Percentiles rank a stretch among this genome's conserved stretches.
phyloP scores from a whole-genome alignment of 2,329 filamentous ascomycete genomes.

The Pseudogymnoascus sp. region DNA sequence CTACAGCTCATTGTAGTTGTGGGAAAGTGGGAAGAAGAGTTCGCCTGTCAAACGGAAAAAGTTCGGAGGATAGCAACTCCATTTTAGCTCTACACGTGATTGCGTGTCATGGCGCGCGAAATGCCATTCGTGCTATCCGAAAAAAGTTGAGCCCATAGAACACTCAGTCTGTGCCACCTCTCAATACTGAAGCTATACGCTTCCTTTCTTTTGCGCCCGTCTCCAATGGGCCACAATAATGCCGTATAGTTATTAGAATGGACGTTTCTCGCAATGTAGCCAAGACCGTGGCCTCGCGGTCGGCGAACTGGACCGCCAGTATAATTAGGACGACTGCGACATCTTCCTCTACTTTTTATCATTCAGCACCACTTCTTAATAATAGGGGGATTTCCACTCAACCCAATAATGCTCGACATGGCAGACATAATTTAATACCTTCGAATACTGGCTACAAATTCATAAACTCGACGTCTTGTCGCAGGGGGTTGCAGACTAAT shows the following conservation, averaged over 20 bases:
- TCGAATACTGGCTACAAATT: background rate
- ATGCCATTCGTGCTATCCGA: background rate
- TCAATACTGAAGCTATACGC: background rate
- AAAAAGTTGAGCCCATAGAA: background rate
- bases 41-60: background rate
- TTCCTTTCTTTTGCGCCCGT: background rate
- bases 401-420: background rate
- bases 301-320: slow-evolving; percentile 3
- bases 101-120: slow-evolving; percentile 1
- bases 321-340: background rate
- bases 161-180: background rate
- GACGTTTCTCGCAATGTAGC: slow-evolving; percentile 8
- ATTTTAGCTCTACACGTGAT: slow-evolving; percentile 4
- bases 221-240: slow-evolving; percentile 3
- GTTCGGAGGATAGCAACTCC: background rate
- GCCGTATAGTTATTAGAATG: slow-evolving; percentile 6
- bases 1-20: slow-evolving; percentile 4
- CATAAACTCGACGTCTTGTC: background rate
- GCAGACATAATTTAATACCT: background rate
- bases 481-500: background rate
- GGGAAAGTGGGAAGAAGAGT: background rate
- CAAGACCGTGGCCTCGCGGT: slow-evolving; percentile 4
- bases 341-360: background rate
- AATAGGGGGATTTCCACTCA: background rate
- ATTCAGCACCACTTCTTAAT: background rate